Evolutionary conservation across 202 grass and related monocot genomes (phyloP), one percentile per base, ranked within the genome.

Genomic region (Bolboschoenoplectus hybrid): DNA sequence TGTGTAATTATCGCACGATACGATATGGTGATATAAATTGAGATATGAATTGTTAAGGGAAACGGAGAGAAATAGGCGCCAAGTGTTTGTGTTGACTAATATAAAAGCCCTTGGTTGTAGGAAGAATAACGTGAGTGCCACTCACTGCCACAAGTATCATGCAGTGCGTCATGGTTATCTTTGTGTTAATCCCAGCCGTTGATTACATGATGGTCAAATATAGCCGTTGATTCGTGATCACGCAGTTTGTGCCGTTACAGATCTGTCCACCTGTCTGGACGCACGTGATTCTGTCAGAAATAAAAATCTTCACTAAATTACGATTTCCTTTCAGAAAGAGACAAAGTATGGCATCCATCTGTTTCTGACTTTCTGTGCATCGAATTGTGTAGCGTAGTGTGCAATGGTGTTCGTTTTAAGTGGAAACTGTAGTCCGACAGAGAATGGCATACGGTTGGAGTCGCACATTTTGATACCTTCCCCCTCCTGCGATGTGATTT

Each of bases 281-380:
- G 61, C 80, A 67, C 61, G 80, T 82, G 61, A 82, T 46, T n/a
- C 1, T 66, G 80, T 82, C 80, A 82, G 80, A 32, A 82, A 51
- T 20, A 47, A 82, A 67, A 44, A 47, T 26, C 12, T 63, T 9
- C 2, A 46, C 26, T 70, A 3, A 45, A 69, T 41, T 14, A 1
- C 75, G 36, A 44, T 1, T 81, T 64, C 55, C 13, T 66, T 9
- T 65, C 20, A 35, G 9, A 34, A 52, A 75, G 41, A 75, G 47
- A 75, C 72, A 50, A 51, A 74, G 13, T 19, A 34, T 32, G 43
- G 44, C n/a, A 0, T 5, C n/a, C 9, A 5, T 11, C 17, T 10
- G 1, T 9, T 0, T 17, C 9, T 74, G 70, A 74, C 51, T 74
- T 51, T 3, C 4, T 50, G 46, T 74, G 45, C 3, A 2, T 13